Percentiles rank a stretch among this genome's conserved stretches.
These are phyloP conservation scores for Penicillium sp. DNA, from an alignment of 2,329 filamentous ascomycete genomes.

Conservation along the genomic window DNA sequence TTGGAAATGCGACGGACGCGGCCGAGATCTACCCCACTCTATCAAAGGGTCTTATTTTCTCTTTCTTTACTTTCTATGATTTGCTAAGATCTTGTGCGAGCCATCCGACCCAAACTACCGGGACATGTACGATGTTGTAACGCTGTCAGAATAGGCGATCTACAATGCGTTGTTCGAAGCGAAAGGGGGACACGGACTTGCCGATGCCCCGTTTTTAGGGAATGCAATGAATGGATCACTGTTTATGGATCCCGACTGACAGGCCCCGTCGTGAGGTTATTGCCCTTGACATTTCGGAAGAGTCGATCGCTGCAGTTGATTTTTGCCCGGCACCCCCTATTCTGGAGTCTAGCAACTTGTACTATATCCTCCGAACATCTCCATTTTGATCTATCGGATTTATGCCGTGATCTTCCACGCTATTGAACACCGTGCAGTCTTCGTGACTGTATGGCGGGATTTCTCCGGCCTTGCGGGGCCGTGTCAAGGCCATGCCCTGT, in stretches of 20 bases:
- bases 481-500: not conserved
- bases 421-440: not conserved
- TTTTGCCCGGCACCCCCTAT: not conserved
- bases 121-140: not conserved
- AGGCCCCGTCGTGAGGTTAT: not conserved
- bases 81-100: not conserved
- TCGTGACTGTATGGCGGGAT: not conserved
- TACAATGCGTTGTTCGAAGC: not conserved
- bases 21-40: not conserved
- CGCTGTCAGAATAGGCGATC: constrained; percentile 4
- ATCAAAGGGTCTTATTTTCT: not conserved
- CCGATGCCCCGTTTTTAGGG: constrained; percentile 4
- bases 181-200: constrained; percentile 8
- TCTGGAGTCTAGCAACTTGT: not conserved
- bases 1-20: not conserved
- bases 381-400: constrained; percentile 1
- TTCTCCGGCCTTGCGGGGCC: not conserved
- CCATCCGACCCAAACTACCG: not conserved
- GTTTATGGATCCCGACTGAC: not conserved
- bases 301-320: not conserved
- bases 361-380: not conserved
- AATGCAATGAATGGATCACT: not conserved
- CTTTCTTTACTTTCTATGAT: not conserved
- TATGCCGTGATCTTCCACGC: not conserved
- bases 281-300: not conserved